Conservation (phyloP, 2,329 filamentous ascomycete genomes). For the Penicillium sp. region DNA sequence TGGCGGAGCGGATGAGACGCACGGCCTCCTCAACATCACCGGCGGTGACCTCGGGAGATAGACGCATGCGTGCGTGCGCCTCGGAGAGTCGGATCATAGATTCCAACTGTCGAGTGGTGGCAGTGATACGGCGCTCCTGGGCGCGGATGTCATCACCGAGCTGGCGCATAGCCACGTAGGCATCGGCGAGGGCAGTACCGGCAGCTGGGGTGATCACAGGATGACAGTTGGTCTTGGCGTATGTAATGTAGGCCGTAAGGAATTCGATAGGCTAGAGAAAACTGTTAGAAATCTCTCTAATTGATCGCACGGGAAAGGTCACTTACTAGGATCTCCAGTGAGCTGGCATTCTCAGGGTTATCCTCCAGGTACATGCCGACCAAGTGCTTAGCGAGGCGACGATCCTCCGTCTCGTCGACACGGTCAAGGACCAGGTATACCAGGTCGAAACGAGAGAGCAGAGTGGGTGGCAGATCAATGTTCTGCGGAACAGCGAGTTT, state of each 20-base stretch:
- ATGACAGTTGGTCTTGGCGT: slow-evolving; percentile 82
- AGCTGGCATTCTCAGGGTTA: slow-evolving; percentile 75
- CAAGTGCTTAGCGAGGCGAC: slow-evolving; percentile 84
- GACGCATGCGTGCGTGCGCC: slow-evolving; percentile 96
- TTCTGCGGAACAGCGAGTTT: slow-evolving; percentile 95
- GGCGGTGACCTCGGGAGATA: slow-evolving; percentile 70
- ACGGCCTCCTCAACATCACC: slow-evolving; percentile 87
- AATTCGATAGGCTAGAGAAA: slow-evolving; percentile 79
- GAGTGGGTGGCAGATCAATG: slow-evolving; percentile 91
- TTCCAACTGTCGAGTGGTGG: slow-evolving; percentile 93
- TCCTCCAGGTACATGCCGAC: slow-evolving; percentile 97
- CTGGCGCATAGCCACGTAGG: slow-evolving; percentile 93
- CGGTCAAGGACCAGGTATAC: slow-evolving; percentile 96
- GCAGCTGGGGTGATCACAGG: slow-evolving; percentile 77
- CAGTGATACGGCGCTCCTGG: slow-evolving; percentile 92
- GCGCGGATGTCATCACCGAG: slow-evolving; percentile 83
- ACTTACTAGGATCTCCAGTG: slow-evolving; percentile 76
- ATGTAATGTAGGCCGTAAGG: slow-evolving; percentile 94
- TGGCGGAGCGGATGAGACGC: slow-evolving; percentile 84
- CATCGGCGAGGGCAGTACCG: slow-evolving; percentile 75
- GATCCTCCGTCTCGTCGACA: slow-evolving; percentile 84
- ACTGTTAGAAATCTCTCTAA: slow-evolving; percentile 13
- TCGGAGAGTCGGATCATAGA: slow-evolving; percentile 97
- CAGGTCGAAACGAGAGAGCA: slow-evolving; percentile 92
- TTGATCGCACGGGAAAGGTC: background rate